Base-by-base conservation (phyloP, 768 basidiomycete species). In the Phanerochaete sordida region DNA sequence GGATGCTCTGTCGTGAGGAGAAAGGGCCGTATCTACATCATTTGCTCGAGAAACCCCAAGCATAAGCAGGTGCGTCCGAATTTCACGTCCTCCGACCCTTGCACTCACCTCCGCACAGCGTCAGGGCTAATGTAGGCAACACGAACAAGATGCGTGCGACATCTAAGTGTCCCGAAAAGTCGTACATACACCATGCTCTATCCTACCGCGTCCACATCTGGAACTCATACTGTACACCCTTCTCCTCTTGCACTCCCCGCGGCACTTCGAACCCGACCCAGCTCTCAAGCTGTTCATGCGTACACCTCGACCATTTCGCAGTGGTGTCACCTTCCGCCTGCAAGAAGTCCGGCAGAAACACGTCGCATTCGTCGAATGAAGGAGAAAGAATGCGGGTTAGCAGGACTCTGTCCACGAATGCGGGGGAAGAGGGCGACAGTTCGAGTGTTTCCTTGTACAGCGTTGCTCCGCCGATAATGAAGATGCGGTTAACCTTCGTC, bases 31-130 rank as follows among this genome's bases (percentile, higher is more conserved):
- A 84, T 98, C 35, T 97, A 95, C 75, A 86, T 98, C 46, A 84
- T 97, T 26, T 98, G 96, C 74, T 86, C 86, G 19, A 93, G 91
- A 71, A 93, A 98, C 67, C 92, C 95, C 2, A 98, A 96, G 72
- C 96, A 98, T 72, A 98, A 98, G 74, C 95, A 98, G 87, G 95
- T 92, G 60, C 53, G 82, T 67, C 27, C 1, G 13, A 0, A 3
- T 27, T 11, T 21, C 4, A 4, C 23, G 31, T 55, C 16, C 21
- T 28, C 2, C 11, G 39, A 26, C 31, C 26, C 35, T 28, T 31
- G 15, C 28, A 51, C 50, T 46, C 26, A 47, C 35, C 35, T 52
- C 37, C 31, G 2, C 24, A 27, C 59, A 72, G 71, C 62, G 71
- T 27, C 71, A 72, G 59, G 71, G 71, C 11, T 72, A 57, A 64